Conservation (phyloP, 345 rosid genomes). For the Moricandia arvensis region DNA sequence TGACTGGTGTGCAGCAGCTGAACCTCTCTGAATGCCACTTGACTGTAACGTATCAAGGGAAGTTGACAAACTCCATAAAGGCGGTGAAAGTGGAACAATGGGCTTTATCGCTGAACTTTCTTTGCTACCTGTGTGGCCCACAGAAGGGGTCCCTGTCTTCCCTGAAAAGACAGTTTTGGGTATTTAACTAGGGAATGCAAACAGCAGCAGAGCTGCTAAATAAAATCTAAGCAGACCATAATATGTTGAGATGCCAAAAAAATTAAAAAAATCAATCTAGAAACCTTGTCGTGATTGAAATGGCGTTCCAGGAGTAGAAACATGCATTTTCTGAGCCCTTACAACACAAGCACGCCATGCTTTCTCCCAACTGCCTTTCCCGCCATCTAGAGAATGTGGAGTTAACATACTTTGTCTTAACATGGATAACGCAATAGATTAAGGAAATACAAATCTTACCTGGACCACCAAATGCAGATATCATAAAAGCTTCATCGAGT, state of each 20-base stretch:
- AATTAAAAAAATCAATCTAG: constrained; percentile 9
- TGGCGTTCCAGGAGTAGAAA: constrained; percentile 42
- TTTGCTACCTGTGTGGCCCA: constrained; percentile 55
- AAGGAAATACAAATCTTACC: constrained; percentile 49
- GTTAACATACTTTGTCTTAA: constrained; percentile 17
- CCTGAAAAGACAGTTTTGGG: constrained; percentile 25
- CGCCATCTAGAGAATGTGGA: constrained; percentile 60
- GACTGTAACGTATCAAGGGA: no score
- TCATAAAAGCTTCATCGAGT: constrained; percentile 97
- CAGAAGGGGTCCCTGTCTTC: constrained; percentile 45
- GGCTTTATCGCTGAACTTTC: constrained; percentile 53
- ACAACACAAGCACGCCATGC: constrained; percentile 68
- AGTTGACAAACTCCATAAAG: constrained; percentile 31
- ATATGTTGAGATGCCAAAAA: constrained; percentile 1
- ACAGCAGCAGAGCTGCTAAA: constrained; percentile 38
- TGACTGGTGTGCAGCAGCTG: constrained; percentile 48
- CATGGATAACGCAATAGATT: constrained; percentile 12
- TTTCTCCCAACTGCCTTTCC: constrained; percentile 80
- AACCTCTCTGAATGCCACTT: no score
- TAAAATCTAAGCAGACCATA: constrained; percentile 21
- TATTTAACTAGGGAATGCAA: constrained; percentile 50
- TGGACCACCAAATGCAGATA: constrained; percentile 92
- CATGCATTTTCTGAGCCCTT: constrained; percentile 56
- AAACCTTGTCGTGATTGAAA: constrained; percentile 69
- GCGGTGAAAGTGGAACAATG: constrained; percentile 70